These are phyloP conservation scores for Metschnikowia cerradonensis DNA, from an alignment of 805 yeast species.

Conservation along the genomic window DNA sequence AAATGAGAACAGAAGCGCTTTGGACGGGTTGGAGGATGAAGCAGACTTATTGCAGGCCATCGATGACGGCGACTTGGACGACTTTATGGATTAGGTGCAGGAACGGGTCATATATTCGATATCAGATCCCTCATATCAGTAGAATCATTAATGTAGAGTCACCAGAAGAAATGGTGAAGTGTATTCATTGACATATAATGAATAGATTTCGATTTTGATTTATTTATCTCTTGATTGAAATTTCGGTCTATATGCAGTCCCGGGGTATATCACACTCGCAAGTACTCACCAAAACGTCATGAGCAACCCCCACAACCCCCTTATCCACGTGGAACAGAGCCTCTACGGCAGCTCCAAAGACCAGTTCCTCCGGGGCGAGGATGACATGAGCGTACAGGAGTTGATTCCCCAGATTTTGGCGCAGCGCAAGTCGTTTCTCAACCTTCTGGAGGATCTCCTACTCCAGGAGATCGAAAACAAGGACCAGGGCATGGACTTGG, in stretches of 20 bases:
- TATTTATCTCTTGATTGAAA: background rate
- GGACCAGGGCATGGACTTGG: slow-evolving; percentile 4
- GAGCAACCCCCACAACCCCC: slow-evolving; percentile 10
- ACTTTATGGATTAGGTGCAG: slow-evolving; percentile 37
- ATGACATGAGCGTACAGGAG: slow-evolving; percentile 46
- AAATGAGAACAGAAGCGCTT: slow-evolving; percentile 25
- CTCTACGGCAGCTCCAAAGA: slow-evolving; percentile 31
- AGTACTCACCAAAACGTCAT: background rate
- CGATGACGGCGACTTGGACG: slow-evolving; percentile 55
- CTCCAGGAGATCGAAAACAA: slow-evolving; percentile 38
- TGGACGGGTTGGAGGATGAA: slow-evolving; percentile 37
- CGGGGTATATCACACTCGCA: background rate
- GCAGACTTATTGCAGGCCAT: slow-evolving; percentile 43
- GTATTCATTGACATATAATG: too few species aligned
- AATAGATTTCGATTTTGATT: too few species aligned
- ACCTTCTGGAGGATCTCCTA: slow-evolving; percentile 54
- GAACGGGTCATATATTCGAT: too few species aligned
- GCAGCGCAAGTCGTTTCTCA: slow-evolving; percentile 57
- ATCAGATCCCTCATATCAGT: too few species aligned
- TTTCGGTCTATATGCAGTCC: background rate
- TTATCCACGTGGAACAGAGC: slow-evolving; percentile 25
- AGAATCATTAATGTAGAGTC: too few species aligned
- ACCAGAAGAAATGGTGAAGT: too few species aligned
- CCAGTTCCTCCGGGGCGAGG: slow-evolving; percentile 39
- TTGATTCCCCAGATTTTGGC: slow-evolving; percentile 55